Evolutionary conservation across 164 flowering plant genomes (phyloP), one percentile per base, ranked within the genome.

Genomic region (Warburgia ugandensis): DNA sequence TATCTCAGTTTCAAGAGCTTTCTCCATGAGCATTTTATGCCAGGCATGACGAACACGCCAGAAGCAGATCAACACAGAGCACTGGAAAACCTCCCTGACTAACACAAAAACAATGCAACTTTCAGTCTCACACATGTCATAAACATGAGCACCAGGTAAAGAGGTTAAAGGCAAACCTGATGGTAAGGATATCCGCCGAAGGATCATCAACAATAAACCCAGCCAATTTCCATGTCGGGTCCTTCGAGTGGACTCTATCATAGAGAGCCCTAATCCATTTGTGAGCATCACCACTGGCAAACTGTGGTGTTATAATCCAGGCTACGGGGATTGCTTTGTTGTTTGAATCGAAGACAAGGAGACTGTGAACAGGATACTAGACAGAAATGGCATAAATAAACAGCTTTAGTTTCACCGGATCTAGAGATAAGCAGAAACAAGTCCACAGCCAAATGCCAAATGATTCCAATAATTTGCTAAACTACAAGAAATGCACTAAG

Each of bases 31-130:
- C 65, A 86, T 81, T 71, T 84, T 89, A 52, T 84, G 97, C 97
- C 97, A 92, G 30, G 94, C 81, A 74, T 84, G 99, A 12, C 96
- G 95, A 29, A 80, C 75, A 29, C 92, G 74, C 97, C 97, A 89
- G 64, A 77, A 77, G 65, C 76, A 66, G 29, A 89, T 53, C 66
- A 84, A 63, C 5, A 89, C 77, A 31, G 95, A 73, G 73, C 97
- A 89, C 65, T 76, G 84, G 60, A 89, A 86, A 11, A 89, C 94
- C 55, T 89, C 90, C 83, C 97, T 89, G 84, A 33, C 21, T 8
- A 62, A 46, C 49, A 35, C 47, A 14, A 40, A 27, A 65, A 44
- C 2, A 14, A 32, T 6, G 13, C 6, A 1, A 53, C 19, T 14
- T 26, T 7, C 14, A 31, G 8, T 45, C 32, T 3, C n/a, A 45